Evolutionary conservation across 2,329 filamentous ascomycete species (phyloP), one percentile per base, ranked within the genome.

Genomic region (Teratosphaeria nubilosa): DNA sequence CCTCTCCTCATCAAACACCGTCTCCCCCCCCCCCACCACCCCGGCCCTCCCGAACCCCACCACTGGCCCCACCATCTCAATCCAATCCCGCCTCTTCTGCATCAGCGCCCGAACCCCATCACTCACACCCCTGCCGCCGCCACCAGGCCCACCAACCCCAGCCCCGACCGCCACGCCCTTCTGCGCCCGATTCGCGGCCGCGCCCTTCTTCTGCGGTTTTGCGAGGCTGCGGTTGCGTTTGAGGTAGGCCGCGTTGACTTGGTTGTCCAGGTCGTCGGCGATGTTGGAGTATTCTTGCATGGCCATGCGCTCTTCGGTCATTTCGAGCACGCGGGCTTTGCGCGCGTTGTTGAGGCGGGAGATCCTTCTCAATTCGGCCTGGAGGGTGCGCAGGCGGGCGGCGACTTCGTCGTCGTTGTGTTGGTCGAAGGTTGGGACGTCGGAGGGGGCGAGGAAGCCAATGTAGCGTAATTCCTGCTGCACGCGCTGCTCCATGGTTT

Each of bases 201-300:
- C 86, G 79, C 71, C 95, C 31, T 80, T 79, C 58, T 91, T 86
- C 76, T 95, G 96, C 74, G 73, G 85, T 90, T 77, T 97, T 95
- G 72, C 91, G 90, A 97, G 87, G 0, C 90, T 96, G 53, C 94
- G 86, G 30, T 92, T 97, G 25, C 94, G 88, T 77, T 99, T 99
- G 51, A 95, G 85, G 70, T 97, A 99, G 3, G 94, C 92, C 55
- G 90, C 87, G 70, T 97, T 91, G 50, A 97, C 91, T 71, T 97
- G 94, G 50, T 86, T 85, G 77, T 99, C 94, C 24, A 99, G 85
- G 72, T 99, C 94, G 71, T 99, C 94, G 55, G 95, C 86, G 66
- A 99, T 99, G 58, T 91, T 96, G 72, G 87, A 88, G 77, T 96
- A 99, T 72, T 99, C 94, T 70, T 99, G 94, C 75, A 94, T 86